Percentiles rank a stretch among this genome's conserved stretches.
Conservation (phyloP, 2,329 filamentous ascomycete species). For the Phaeosphaeria sp. region DNA sequence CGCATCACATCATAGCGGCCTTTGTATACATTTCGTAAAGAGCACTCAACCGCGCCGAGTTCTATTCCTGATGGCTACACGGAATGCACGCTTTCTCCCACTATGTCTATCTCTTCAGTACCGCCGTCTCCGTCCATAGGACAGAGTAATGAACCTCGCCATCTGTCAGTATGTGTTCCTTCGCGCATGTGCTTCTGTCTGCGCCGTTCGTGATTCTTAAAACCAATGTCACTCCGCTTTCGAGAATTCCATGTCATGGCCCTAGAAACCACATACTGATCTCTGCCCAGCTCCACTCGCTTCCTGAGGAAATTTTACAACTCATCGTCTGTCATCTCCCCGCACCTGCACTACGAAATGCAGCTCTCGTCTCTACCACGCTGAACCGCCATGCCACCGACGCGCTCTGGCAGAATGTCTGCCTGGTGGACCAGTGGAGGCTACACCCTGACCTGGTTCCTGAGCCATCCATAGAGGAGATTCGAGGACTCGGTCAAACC, state of each 20-base stretch:
- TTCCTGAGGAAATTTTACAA: constrained; percentile 53
- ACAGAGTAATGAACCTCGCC: not conserved
- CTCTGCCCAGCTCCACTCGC: constrained; percentile 32
- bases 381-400: constrained; percentile 46
- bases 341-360: constrained; percentile 32
- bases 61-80: not conserved
- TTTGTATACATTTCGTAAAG: not conserved
- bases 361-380: constrained; percentile 45
- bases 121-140: not conserved
- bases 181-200: not conserved
- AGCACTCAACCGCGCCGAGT: not conserved
- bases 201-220: not conserved
- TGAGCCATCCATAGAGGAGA: constrained; percentile 16
- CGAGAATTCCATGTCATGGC: not conserved
- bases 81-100: not conserved
- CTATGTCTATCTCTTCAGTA: not conserved
- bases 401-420: constrained; percentile 50
- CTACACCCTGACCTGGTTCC: constrained; percentile 23
- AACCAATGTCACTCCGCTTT: not conserved
- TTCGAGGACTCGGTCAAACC: constrained; percentile 20
- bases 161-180: constrained; percentile 7
- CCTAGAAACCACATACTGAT: not conserved
- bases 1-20: not conserved
- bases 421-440: constrained; percentile 49
- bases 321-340: constrained; percentile 47